Evolutionary conservation across 2,329 filamentous ascomycete species (phyloP), one percentile per base, ranked within the genome.

Genomic region (Aspergillus pseudonomiae): DNA sequence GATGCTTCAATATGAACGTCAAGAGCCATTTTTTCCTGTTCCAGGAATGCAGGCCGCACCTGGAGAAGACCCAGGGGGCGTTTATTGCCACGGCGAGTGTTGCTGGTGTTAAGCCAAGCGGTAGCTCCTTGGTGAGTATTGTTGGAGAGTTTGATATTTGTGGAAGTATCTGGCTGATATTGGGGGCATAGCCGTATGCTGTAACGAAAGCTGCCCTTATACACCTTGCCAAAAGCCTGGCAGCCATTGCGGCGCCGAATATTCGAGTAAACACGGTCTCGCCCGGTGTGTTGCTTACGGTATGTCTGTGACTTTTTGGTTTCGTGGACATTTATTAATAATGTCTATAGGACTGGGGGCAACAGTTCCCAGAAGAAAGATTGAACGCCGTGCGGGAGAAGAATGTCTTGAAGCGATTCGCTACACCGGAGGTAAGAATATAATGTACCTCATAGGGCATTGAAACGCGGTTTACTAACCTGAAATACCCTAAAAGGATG

Each of bases 21-120:
- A 89, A 89, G 74, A 81, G 81, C 6, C 87, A 89, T 69, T 73
- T 89, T 36, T 88, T 84, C 80, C 78, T 89, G 9, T 81, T 88
- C 68, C 83, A 87, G 62, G 85, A 86, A 1, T 82, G 83, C 1
- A 83, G 82, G 66, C 74, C 78, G 55, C 75, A 86, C 52, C 80
- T 89, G 24, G 87, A 89, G 4, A 80, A 83, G 63, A 79, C 79
- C 0, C 83, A 88, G 63, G 88, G 88, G 1, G 79, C 80, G 0
- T 91, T 91, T 67, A 83, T 91, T 66, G 87, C 84, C 1, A 90
- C 88, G 0, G 87, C 89, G 0, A 88, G 84, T 52, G 70, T 90
- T 28, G 89, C 89, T 0, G 89, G 88, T 0, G 84, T 91, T 2
- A 87, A 84, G 69, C 84, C 86, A 0, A 86, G 83, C 63, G 89